Evolutionary conservation across 192 early-diverging fungal genomes (phyloP), one percentile per base, ranked within the genome.

Genomic region (Geranomyces michiganensis): DNA sequence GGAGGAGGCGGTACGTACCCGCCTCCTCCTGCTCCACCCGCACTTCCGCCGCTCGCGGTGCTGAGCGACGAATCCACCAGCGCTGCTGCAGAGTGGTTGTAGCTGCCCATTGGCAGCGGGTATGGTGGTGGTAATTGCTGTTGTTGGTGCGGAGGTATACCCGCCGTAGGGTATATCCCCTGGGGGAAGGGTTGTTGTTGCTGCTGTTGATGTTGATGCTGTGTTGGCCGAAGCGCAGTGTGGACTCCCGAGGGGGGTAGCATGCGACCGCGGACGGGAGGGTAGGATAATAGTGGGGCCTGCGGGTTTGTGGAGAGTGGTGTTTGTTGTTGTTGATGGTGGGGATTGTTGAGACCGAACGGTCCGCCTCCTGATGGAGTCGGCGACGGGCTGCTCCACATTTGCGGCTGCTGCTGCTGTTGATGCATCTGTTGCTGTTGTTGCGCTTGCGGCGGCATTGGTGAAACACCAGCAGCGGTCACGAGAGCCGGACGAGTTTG

Each of bases 161-260:
- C 36, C 36, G 36, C 10, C 36, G 36, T 10, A 3, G 36, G 36
- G 10, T 41, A 41, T 41, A 41, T 41, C 36, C 36, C 36, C 36
- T 3, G 36, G 5, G 10, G 3, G 3, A 7, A 10, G 36, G 36
- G 36, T 41, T 7, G 43, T 0, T 56, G 30, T 1, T 51, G 66
- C 22, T 26, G 66, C 22, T 51, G 66, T 68, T 51, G 66, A 21
- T 68, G 58, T 17, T 26, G 58, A 29, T 60, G 58, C 30, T 60
- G 58, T 4, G 5, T 8, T 7, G 7, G 31, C 31, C 12, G 3
- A 60, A 17, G 6, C 30, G 24, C 7, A n/a, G 51, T 26, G 51
- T 53, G 51, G 19, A 53, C 51, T 24, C 51, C 51, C 15, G 51
- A 53, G 4, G 51, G 51, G 4, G 51, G 51, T 7, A 53, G 51